These are phyloP conservation scores for Phytophthora cryptogea DNA, from an alignment of 352 stramenopile species.

Conservation along the genomic window DNA sequence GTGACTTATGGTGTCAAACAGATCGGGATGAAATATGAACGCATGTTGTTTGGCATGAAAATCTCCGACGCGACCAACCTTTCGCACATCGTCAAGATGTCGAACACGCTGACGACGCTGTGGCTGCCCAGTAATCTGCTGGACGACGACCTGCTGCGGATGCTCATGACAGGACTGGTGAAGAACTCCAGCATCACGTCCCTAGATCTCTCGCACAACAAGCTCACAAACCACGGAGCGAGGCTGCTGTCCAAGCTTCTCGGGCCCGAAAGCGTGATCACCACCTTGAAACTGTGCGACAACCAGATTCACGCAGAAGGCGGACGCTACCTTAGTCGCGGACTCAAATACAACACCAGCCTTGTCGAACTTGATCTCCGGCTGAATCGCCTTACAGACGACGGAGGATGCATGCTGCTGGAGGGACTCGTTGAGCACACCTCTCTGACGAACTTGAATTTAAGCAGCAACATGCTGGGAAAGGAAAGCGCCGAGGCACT, in stretches of 20 bases:
- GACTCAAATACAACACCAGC: conserved; percentile 89
- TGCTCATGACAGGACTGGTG: conserved; percentile 94
- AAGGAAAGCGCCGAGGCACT: conserved; percentile 75
- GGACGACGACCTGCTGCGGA: conserved; percentile 92
- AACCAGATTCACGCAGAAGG: conserved; percentile 95
- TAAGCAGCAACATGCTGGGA: conserved; percentile 84
- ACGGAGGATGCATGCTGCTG: conserved; percentile 87
- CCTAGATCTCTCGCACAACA: conserved; percentile 95
- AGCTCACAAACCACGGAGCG: conserved; percentile 93
- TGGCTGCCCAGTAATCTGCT: conserved; percentile 89
- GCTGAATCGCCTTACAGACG: conserved; percentile 92
- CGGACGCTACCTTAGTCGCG: conserved; percentile 89
- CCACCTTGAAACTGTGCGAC: conserved; percentile 88
- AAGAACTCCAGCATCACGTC: conserved; percentile 93
- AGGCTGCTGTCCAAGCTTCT: conserved; percentile 91
- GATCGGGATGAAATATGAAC: conserved; percentile 95
- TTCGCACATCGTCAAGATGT: conserved; percentile 85
- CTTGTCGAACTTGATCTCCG: conserved; percentile 91
- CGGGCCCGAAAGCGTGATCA: conserved; percentile 89
- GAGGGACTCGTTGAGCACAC: conserved; percentile 81
- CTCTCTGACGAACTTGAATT: conserved; percentile 76
- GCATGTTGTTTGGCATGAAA: conserved; percentile 95
- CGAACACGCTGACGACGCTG: conserved; percentile 89
- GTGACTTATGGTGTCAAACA: conserved; percentile 90
- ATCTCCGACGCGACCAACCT: conserved; percentile 92